Evolutionary conservation across 2,329 filamentous ascomycete species (phyloP).

Genomic region (Fusarium napiforme): DNA sequence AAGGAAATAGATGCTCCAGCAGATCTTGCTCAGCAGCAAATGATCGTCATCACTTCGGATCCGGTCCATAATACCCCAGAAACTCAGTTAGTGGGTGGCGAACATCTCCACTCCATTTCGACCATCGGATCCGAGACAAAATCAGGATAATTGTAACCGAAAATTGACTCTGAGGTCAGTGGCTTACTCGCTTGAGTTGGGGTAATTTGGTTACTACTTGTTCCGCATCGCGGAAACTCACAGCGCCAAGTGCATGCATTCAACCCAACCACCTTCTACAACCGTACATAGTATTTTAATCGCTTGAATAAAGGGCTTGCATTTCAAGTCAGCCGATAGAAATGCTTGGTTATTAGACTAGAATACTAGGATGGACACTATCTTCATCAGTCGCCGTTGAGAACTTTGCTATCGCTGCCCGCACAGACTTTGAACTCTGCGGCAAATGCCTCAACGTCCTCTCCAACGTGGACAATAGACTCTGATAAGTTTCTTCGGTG

Average conservation of each 20-base stretch:
- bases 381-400: constrained; percentile 1
- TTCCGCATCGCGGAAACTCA: constrained; percentile 4
- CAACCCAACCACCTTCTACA: background rate
- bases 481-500: constrained; percentile 41
- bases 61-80: background rate
- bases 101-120: background rate
- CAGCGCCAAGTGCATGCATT: background rate
- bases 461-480: constrained; percentile 43
- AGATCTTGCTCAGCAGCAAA: background rate
- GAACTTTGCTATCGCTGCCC: constrained; percentile 44
- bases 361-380: background rate
- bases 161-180: background rate
- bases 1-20: background rate
- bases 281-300: no score
- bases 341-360: background rate
- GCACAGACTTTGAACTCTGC: constrained; percentile 48
- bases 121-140: constrained; percentile 27
- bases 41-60: constrained; percentile 26
- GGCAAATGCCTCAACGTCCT: constrained; percentile 43
- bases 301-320: no score
- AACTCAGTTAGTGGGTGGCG: constrained; percentile 4
- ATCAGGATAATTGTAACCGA: background rate
- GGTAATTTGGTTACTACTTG: no score
- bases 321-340: background rate
- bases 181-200: background rate